These are phyloP conservation scores for Sporobolomyces pararoseus DNA, from an alignment of 768 basidiomycete species.

Conservation along the genomic window DNA sequence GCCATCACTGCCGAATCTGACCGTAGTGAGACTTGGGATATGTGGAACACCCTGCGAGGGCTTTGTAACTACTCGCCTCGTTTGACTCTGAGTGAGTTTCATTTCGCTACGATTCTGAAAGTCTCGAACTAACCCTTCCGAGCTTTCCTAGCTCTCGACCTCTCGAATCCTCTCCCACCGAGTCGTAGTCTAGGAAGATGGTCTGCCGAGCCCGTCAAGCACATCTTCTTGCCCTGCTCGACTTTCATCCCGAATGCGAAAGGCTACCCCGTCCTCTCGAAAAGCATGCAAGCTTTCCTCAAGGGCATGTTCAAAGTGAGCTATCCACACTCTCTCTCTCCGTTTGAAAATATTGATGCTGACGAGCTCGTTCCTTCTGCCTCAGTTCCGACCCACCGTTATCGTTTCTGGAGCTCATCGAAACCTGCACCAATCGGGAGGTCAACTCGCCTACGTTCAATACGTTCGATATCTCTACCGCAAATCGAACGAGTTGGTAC, in stretches of 20 bases:
- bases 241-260: constrained; percentile 93
- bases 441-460: constrained; percentile 80
- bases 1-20: constrained; percentile 25
- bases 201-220: constrained; percentile 86
- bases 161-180: constrained; percentile 80
- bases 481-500: constrained; percentile 64
- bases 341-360: background rate
- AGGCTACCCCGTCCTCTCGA: constrained; percentile 93
- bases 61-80: constrained; percentile 70
- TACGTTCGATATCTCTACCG: constrained; percentile 78
- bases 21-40: constrained; percentile 72
- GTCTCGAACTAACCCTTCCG: background rate
- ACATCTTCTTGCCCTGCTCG: constrained; percentile 81
- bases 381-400: constrained; percentile 76
- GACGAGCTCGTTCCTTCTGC: no score
- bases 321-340: constrained; percentile 3
- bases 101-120: no score
- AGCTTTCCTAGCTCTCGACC: constrained; percentile 69
- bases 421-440: constrained; percentile 70
- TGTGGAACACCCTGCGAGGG: constrained; percentile 92
- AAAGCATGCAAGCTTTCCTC: constrained; percentile 85
- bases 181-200: constrained; percentile 75
- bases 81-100: constrained; percentile 49
- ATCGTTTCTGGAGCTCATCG: constrained; percentile 69
- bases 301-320: constrained; percentile 80